These are phyloP conservation scores for Candida railenensis DNA, from an alignment of 805 yeast genomes.

Conservation along the genomic window DNA sequence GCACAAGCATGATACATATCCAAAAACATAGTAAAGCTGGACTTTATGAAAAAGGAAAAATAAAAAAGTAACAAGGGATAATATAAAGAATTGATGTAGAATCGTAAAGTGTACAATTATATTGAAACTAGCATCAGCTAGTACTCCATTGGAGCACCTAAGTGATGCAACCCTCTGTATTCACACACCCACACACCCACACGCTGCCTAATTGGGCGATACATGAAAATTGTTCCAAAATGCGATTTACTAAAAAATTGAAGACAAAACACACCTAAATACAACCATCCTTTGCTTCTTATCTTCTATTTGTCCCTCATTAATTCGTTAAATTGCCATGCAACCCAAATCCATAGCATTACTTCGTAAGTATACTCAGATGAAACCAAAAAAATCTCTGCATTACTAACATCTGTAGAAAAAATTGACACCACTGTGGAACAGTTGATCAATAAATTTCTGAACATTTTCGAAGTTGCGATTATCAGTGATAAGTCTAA, in stretches of 20 bases:
- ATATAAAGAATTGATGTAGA: too few species aligned
- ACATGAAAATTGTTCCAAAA: too few species aligned
- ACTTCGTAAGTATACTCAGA: conserved; percentile 19
- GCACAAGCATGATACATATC: too few species aligned
- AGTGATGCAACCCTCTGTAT: too few species aligned
- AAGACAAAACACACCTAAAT: too few species aligned
- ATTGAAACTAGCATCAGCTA: too few species aligned
- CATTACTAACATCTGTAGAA: background rate
- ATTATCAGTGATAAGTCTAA: conserved; percentile 39
- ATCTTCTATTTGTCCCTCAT: conserved; percentile 8
- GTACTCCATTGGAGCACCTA: too few species aligned
- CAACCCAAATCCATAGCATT: conserved; percentile 18
- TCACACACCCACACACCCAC: too few species aligned
- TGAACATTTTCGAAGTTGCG: conserved; percentile 51
- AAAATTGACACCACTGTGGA: conserved; percentile 51
- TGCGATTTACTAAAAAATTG: too few species aligned
- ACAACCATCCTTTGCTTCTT: too few species aligned
- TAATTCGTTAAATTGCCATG: background rate
- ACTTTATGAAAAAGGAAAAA: background rate
- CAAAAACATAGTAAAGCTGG: background rate
- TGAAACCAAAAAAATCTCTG: background rate
- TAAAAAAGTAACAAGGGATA: background rate
- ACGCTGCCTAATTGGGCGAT: too few species aligned
- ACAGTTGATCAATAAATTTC: conserved; percentile 50
- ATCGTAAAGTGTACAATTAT: too few species aligned